Base-by-base conservation (phyloP, 2,329 filamentous ascomycete genomes). In the Ambrosiella beaveri region DNA sequence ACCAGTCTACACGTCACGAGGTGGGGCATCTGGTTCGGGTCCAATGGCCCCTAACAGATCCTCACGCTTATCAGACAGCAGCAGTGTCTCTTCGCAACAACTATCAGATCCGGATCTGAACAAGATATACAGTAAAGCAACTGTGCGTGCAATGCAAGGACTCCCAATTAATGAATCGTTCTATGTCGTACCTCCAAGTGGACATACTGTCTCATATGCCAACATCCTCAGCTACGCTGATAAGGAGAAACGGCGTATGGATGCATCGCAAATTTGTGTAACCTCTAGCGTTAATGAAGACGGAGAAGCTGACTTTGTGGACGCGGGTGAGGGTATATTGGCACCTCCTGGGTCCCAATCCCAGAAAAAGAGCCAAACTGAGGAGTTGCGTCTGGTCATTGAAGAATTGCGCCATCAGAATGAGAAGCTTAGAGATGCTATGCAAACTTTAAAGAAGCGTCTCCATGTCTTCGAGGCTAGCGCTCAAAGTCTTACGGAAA, bases 401-500 rank as follows among this genome's bases (percentile, higher is more conserved):
- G 93, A 98, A 69, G 93, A 98, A 69, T 76, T 97, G 8, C 82
- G 85, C 62, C 79, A 91, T 54, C 88, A 97, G 67, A 98, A 97
- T 68, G 79, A 85, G 62, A 86, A 86, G 8, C 76, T 97, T 55
- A 91, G 93, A 65, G 80, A 85, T 59, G 82, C 89, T 64, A 80
- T 95, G 7, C 90, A 97, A 69, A 88, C 88, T 54, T 78, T 96
- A 40, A 87, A 86, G 62, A 87, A 85, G 64, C 81, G 91, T 0
- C 78, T 98, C n/a, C 86, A 93, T 65, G 85, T 89, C 62, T 98
- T 95, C 71, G 91, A 98, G 70, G 84, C 88, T 44, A 90, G 88
- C 64, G 88, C 89, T 0, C 93, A 97, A 70, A 88, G 84, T 62
- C 77, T 97, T 39, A 87, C 90, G 12, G 88, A 96, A 68, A 95